Base-by-base conservation (phyloP, 345 rosid species). In the Lepidium didymum region DNA sequence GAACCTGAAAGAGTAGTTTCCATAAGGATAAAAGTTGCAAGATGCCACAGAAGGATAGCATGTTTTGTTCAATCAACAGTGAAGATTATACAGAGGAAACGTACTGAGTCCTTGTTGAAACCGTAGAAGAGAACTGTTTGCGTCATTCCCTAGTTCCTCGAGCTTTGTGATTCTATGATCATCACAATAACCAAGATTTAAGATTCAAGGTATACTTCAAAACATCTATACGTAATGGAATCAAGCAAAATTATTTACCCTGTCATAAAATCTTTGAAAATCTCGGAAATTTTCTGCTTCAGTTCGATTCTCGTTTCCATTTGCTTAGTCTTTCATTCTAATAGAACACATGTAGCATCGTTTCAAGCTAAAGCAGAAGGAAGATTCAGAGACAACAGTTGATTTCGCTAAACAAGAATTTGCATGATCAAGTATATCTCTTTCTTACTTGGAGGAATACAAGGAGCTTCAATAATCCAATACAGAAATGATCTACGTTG, bases 51-150 rank as follows among this genome's bases (percentile, higher is more conserved):
- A 34, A 33, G 42, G 46, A 59, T 8, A 61, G 37, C 5, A 13
- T 18, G 37, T 1, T 27, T 9, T 29, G 31, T 4, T n/a, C 16
- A 52, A 13, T 34, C 13, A 3, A 2, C 1, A 34, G 13, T 25
- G 67, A 56, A 40, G 38, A 14, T 5, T 10, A 64, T 1, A 34
- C 36, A 6, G 49, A 60, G 69, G 8, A 37, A 37, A 75, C 80
- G 10, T 64, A 84, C 93, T 77, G 19, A 90, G 83, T 50, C 79
- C 83, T 69, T 80, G 85, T 37, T 84, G 88, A 79, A 77, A 83
- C 61, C 78, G 78, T 16, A n/a, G 16, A 72, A 90, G 87, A 18
- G 77, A 80, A 65, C 38, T 76, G 70, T 75, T 62, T 55, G 84
- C 89, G 16, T 50, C 63, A 70, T 59, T 56, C 16, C 64, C 85